phyloP scores from a whole-genome alignment of 1,284 basidiomycete species.

The Acaromyces ingoldii region DNA sequence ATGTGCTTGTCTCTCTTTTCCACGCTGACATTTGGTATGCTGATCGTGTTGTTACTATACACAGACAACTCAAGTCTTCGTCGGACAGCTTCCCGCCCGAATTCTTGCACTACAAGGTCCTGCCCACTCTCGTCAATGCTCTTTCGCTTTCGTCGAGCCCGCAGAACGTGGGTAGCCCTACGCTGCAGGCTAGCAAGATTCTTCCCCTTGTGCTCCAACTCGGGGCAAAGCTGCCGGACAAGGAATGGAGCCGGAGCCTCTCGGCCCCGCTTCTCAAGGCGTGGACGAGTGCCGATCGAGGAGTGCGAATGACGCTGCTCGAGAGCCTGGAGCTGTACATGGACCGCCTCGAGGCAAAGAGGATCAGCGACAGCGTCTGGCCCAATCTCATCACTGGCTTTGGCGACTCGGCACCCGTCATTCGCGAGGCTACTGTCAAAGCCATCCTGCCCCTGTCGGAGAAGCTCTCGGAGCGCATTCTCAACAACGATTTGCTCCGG shows the following conservation, averaged over 20 bases:
- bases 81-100: conserved; percentile 65
- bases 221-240: conserved; percentile 25
- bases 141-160: conserved; percentile 50
- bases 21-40: neutral
- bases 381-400: conserved; percentile 93
- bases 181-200: conserved; percentile 9
- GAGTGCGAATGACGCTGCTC: conserved; percentile 85
- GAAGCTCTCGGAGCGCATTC: conserved; percentile 75
- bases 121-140: conserved; percentile 80
- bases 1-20: conserved; percentile 22
- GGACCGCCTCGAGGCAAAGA: conserved; percentile 79
- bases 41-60: neutral
- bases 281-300: conserved; percentile 62
- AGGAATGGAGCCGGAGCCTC: conserved; percentile 30
- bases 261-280: conserved; percentile 37
- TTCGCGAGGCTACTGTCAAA: conserved; percentile 89
- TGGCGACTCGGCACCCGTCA: conserved; percentile 83
- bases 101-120: conserved; percentile 77
- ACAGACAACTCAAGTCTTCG: conserved; percentile 21
- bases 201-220: conserved; percentile 43
- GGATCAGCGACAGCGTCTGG: conserved; percentile 82
- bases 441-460: conserved; percentile 76
- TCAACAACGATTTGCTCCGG: conserved; percentile 94
- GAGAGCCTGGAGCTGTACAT: conserved; percentile 78
- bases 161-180: conserved; percentile 6